Evolutionary conservation across 164 flowering plant species (phyloP).

Genomic region (Chloranthus sessilifolius): DNA sequence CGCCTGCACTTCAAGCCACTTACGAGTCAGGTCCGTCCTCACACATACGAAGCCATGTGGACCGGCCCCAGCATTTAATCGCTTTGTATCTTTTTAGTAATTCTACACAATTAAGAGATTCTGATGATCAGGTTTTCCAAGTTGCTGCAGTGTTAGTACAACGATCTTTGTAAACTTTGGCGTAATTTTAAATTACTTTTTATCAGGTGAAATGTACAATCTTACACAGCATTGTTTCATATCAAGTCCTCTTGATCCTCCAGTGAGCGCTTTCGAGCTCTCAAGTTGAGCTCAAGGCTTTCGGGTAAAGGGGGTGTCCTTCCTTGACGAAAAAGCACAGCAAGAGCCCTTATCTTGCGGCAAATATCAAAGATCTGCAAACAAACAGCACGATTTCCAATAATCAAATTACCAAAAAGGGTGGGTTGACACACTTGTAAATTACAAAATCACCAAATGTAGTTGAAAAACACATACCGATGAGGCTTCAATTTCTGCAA

Average conservation of each 20-base stretch:
- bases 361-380: constrained; percentile 93
- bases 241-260: constrained; percentile 71
- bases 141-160: too few relatives aligned
- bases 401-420: neutral
- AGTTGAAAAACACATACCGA: constrained; percentile 33
- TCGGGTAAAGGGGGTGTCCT: constrained; percentile 85
- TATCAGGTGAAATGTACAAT: too few relatives aligned
- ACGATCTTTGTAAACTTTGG: too few relatives aligned
- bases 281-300: constrained; percentile 74
- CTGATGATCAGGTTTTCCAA: too few relatives aligned
- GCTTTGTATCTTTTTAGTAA: too few relatives aligned
- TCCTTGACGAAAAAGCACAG: constrained; percentile 82
- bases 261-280: constrained; percentile 77
- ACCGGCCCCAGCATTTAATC: too few relatives aligned
- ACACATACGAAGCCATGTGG: too few relatives aligned
- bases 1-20: too few relatives aligned
- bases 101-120: too few relatives aligned
- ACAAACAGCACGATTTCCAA: neutral
- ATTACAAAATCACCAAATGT: neutral
- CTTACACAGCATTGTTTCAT: constrained; percentile 19
- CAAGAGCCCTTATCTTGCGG: constrained; percentile 76
- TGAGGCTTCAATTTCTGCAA: constrained; percentile 93
- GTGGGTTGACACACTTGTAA: too few relatives aligned
- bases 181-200: too few relatives aligned
- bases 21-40: too few relatives aligned